Base-by-base conservation (phyloP, 306 rosid genomes). In the Astragalus glycyphyllos region DNA sequence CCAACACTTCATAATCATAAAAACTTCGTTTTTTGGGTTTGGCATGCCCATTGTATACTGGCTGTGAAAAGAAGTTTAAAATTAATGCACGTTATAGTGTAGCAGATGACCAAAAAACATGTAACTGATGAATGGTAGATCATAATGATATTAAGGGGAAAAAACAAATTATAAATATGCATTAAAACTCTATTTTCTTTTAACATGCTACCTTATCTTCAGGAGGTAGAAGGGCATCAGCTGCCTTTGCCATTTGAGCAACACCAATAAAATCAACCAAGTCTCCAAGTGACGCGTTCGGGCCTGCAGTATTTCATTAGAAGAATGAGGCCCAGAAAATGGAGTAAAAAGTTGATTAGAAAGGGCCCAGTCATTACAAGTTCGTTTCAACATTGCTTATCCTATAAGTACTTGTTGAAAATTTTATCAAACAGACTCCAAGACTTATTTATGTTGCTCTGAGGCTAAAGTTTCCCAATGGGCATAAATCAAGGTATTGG, bases 221-320 rank as follows among this genome's bases (percentile, higher is more conserved):
- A 45, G 82, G 75, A 20, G 86, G 86, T 17, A 80, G 73, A 68
- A 81, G 78, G 69, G 78, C 85, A 83, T 94, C 96, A 51, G 83
- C 83, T 8, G 76, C 87, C 81, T 79, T 87, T 11, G 87, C 82
- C 76, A 77, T 61, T 72, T 91, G 96, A 68, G 99, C 99, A 80
- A 88, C 97, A 53, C 68, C 58, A 31, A 94, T 87, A 70, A 91
- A 91, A 72, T 94, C 99, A 13, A 82, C 81, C 82, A 94, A 62
- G n/a, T 87, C 97, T 1, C 15, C 90, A 58, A 94, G 79, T 8
- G 95, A 77, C 29, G 97, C 49, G 35, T 81, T 61, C 6, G 7
- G 58, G 42, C 99, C 99, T 94, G 84, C 63, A 64, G 66, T 54
- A 71, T 79, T 75, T 76, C 26, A 69, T 77, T 49, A 67, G 17